Conservation (phyloP, 352 stramenopile species). For the Aphanomyces stellatus region DNA sequence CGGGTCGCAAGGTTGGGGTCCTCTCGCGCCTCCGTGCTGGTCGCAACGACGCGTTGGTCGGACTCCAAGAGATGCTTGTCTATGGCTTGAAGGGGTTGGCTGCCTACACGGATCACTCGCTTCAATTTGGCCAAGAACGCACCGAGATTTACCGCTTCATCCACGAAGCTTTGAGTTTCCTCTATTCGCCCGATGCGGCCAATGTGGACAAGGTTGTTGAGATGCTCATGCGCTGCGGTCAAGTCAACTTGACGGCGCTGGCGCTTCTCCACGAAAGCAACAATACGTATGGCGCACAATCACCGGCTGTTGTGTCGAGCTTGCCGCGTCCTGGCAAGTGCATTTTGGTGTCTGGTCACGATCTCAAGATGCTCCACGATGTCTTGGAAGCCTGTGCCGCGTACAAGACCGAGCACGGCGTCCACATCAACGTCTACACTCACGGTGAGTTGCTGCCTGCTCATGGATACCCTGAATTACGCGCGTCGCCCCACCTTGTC, state of each 20-base stretch:
- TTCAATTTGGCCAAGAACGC: slow-evolving; percentile 27
- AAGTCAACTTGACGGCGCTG: slow-evolving; percentile 44
- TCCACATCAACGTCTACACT: slow-evolving; percentile 62
- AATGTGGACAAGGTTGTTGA: slow-evolving; percentile 43
- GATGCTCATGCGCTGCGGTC: slow-evolving; percentile 36
- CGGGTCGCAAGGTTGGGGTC: slow-evolving; percentile 13
- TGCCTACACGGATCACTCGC: slow-evolving; percentile 44
- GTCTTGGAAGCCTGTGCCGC: slow-evolving; percentile 30
- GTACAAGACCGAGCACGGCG: slow-evolving; percentile 52
- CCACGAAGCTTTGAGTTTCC: slow-evolving; percentile 39
- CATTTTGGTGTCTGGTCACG: slow-evolving; percentile 64
- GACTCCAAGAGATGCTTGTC: slow-evolving; percentile 38
- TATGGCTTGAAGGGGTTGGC: slow-evolving; percentile 59
- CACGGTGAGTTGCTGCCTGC: slow-evolving; percentile 69
- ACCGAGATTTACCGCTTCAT: slow-evolving; percentile 35
- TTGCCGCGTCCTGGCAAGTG: slow-evolving; percentile 43
- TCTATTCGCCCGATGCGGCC: slow-evolving; percentile 25
- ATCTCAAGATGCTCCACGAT: slow-evolving; percentile 34
- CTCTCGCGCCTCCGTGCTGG: slow-evolving; percentile 21
- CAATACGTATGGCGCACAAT: slow-evolving; percentile 32
- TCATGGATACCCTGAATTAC: slow-evolving; percentile 54
- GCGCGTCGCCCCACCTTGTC: slow-evolving; percentile 42
- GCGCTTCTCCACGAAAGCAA: slow-evolving; percentile 37
- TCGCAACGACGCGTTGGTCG: slow-evolving; percentile 22
- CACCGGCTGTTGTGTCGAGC: slow-evolving; percentile 35